Base-by-base conservation (phyloP, 345 rosid species). In the Eucalyptus polyanthemos region DNA sequence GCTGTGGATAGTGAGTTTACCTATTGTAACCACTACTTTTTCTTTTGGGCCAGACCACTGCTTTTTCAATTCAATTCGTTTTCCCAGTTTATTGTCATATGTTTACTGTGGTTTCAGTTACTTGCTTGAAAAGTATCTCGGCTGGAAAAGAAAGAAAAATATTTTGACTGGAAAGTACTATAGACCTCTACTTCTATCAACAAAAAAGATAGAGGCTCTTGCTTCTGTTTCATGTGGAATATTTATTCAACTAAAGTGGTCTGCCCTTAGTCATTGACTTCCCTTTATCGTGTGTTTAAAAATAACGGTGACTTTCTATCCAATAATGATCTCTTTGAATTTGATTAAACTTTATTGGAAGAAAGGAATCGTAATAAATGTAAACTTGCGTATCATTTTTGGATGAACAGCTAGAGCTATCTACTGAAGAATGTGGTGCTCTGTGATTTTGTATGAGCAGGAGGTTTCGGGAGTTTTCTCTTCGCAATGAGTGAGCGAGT, bases 401-500 rank as follows among this genome's bases (percentile, higher is more conserved):
- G 81, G 44, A 17, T 10, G 44, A 72, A 37, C 2, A 17, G 45
- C 81, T 37, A 19, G 45, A 72, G 45, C 22, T 34, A 72, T 72
- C 2, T 72, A 72, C 81, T 3, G 34, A 10, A 16, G 5, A 86
- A 51, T 50, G 44, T 11, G 60, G 27, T 51, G 60, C 58, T n/a
- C 45, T 86, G 45, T 51, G 40, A 67, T 72, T 72, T 37, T 86
- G 27, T 25, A 37, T 81, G 60, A 87, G 50, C 89, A 90, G 91
- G 91, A 88, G 91, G 91, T 65, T 90, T 88, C 37, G 91, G 89
- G 14, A 88, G 89, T 56, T 90, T 10, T 67, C 86, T 90, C 58
- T 90, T 90, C 2, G 90, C 69, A 12, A 90, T 90, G 91, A 90
- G 83, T 37, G 47, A 86, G 50, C 72, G 37, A 24, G 44, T 88